Conservation (phyloP, 148 eudicot species). For the Selenicereus undatus region DNA sequence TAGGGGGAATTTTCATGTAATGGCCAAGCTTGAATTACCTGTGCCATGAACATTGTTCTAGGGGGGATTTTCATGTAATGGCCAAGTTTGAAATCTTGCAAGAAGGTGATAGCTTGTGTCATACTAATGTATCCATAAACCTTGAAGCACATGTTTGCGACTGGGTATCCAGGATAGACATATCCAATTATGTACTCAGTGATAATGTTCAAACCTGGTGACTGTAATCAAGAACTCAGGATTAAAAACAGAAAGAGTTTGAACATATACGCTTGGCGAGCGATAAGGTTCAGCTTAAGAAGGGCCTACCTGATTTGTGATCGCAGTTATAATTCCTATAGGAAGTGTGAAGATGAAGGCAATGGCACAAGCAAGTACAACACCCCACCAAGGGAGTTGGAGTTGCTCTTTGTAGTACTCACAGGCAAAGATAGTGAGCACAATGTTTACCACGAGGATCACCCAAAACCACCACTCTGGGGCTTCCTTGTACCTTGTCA, state of each 20-base stretch:
- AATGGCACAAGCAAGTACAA: constrained; percentile 76
- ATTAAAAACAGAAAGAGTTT: background rate
- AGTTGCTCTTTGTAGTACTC: constrained; percentile 95
- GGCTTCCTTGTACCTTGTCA: constrained; percentile 80
- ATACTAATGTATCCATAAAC: constrained; percentile 92
- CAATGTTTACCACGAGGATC: constrained; percentile 62
- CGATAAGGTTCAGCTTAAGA: background rate
- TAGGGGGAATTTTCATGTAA: constrained; percentile 96
- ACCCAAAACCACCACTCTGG: constrained; percentile 99
- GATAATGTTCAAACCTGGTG: constrained; percentile 88
- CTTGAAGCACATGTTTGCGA: constrained; percentile 97
- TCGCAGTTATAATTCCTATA: constrained; percentile 88
- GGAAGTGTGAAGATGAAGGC: constrained; percentile 96
- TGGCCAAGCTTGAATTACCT: constrained; percentile 37
- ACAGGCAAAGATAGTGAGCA: constrained; percentile 67
- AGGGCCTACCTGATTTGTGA: constrained; percentile 74
- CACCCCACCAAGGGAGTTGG: constrained; percentile 99
- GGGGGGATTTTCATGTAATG: constrained; percentile 99
- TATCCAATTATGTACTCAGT: constrained; percentile 94
- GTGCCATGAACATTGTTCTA: constrained; percentile 96
- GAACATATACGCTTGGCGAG: background rate
- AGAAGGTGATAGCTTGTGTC: constrained; percentile 85
- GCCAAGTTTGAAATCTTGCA: constrained; percentile 98
- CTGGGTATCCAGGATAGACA: constrained; percentile 96
- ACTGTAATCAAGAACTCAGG: constrained; percentile 28